Evolutionary conservation across 371 early-diverging fungal genomes (phyloP), one percentile per base, ranked within the genome.

Genomic region (Haplosporangium sp.): DNA sequence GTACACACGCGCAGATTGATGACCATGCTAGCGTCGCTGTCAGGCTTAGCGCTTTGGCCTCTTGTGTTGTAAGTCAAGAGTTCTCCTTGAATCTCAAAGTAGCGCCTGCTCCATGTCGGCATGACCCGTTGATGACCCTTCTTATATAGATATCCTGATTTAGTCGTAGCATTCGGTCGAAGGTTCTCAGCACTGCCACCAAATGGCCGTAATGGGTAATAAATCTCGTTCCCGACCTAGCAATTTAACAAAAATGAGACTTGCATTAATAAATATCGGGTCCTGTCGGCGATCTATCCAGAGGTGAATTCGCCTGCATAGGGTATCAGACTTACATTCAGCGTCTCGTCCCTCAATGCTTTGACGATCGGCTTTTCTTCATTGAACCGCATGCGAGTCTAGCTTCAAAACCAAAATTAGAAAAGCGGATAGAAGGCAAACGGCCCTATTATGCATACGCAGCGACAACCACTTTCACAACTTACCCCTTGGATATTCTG

Each of bases 1-100:
- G 91, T 92, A 63, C 95, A 93, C 11, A 94, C 86, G 8, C 92
- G 88, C 56, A 95, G 74, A 62, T 93, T 90, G 64, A 93, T 90
- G 0, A 75, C 62, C 52, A 81, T 64, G 37, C 56, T 81, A 6
- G 76, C 47, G 59, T 87, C 86, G 51, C 81, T 80, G 38, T 84
- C 85, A 23, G 64, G 45, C 38, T 81, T 82, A n/a, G 60, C 51
- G 38, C 47, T 56, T 67, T 86, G 88, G 9, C 82, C 83, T 43
- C 90, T 81, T 0, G 82, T 82, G 42, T 81, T 77, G 59, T 89
- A 90, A 9, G 83, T 79, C 53, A 95, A 68, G 12, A 84, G 74
- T 48, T 90, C 92, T 58, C 89, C 89, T 37, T 87, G 84, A 36
- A 95, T 89, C 42, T 79, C 87, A 64, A 90, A 93, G 66, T 91